These are phyloP conservation scores for Meredithiella fracta DNA, from an alignment of 2,329 filamentous ascomycete genomes.

Conservation along the genomic window DNA sequence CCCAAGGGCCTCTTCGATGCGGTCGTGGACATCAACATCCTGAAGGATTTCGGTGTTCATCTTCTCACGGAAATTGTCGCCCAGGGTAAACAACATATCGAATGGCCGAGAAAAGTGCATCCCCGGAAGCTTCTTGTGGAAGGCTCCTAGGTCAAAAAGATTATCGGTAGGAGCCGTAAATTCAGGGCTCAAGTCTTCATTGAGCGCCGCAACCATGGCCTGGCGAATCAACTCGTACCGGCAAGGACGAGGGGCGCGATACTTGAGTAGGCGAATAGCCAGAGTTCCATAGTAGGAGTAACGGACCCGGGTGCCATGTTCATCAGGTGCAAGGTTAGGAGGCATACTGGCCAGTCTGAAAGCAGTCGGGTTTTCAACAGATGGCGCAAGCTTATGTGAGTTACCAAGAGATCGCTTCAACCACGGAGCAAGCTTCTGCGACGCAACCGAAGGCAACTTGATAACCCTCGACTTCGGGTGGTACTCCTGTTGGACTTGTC, in stretches of 20 bases:
- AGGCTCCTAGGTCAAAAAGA: neutral
- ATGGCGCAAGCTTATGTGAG: neutral
- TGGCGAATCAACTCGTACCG: constrained; percentile 10
- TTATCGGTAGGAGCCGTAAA: neutral
- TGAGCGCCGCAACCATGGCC: neutral
- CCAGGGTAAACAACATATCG: neutral
- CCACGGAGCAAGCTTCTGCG: neutral
- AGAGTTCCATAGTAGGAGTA: constrained; percentile 9
- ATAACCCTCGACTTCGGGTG: too few relatives aligned
- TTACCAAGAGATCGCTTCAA: neutral
- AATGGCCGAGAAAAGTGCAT: constrained; percentile 6
- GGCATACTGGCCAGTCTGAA: neutral
- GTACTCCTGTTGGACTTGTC: too few relatives aligned
- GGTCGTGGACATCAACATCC: neutral
- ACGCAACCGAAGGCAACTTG: neutral
- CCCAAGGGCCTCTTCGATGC: neutral
- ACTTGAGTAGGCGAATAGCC: neutral
- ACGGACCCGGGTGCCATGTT: neutral
- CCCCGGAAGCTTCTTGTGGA: neutral
- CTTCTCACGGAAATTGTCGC: neutral
- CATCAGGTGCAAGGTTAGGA: neutral
- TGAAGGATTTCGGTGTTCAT: neutral
- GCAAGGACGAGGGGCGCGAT: constrained; percentile 7
- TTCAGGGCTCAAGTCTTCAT: neutral
- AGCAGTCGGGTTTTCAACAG: neutral